phyloP scores from a whole-genome alignment of 257 asterid species.

The Coffea eugenioides region DNA sequence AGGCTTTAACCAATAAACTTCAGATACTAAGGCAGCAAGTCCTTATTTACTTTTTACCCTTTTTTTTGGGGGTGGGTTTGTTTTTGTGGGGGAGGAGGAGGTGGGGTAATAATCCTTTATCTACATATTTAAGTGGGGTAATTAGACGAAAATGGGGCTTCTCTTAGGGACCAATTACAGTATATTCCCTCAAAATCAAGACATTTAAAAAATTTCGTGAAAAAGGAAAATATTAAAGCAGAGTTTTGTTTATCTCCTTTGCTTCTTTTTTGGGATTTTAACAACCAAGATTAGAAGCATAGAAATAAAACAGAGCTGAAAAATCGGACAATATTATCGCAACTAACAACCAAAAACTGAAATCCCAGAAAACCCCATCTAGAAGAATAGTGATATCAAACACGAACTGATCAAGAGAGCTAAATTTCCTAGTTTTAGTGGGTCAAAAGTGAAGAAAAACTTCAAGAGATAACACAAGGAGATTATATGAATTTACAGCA shows the following conservation, averaged over 20 bases:
- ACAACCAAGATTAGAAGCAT: neutral
- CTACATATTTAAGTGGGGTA: neutral
- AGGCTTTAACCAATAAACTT: neutral
- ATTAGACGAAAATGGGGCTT: neutral
- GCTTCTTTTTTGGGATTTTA: neutral
- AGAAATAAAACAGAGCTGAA: neutral
- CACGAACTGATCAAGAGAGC: conserved; percentile 10
- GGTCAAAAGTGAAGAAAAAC: neutral
- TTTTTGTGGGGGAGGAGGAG: too few species aligned
- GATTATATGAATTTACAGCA: conserved; percentile 45
- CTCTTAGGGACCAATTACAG: neutral
- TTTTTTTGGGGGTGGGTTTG: too few species aligned
- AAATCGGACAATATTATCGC: neutral
- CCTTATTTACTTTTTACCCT: neutral
- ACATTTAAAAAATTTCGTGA: neutral
- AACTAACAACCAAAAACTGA: neutral
- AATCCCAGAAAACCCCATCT: neutral
- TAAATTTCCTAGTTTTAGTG: neutral
- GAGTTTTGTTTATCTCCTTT: too few species aligned
- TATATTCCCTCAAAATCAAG: neutral
- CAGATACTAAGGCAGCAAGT: neutral
- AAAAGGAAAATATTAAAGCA: neutral
- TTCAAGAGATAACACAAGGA: neutral
- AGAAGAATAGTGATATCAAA: neutral
- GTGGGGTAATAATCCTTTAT: too few species aligned